Evolutionary conservation across 2,329 filamentous ascomycete genomes (phyloP), one percentile per base, ranked within the genome.

Genomic region (Fusarium bactridioides): DNA sequence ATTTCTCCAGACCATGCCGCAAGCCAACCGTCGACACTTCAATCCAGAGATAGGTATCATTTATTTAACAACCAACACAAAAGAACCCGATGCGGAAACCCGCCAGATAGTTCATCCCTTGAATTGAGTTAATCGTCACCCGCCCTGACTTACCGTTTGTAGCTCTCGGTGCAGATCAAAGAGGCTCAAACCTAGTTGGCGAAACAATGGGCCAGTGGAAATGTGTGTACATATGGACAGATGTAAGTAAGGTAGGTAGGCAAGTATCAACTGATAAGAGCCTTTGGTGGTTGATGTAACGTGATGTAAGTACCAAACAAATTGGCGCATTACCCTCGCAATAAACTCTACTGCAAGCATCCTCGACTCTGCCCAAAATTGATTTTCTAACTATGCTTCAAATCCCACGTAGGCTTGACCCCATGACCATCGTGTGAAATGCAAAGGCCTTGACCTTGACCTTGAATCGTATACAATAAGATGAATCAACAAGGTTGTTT

Each of bases 401-500:
- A 51, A 38, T 47, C 62, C 63, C 63, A 68, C 53, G 54, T 59
- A 53, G 50, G 55, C 58, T 56, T 40, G 67, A 60, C 61, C 56
- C 57, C 61, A 70, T 67, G 70, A 57, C 61, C 54, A 25, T 66
- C n/a, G 12, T 62, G 53, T 45, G 48, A 66, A 58, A 44, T 63
- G 25, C 38, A 33, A 53, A 65, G 61, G 57, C 61, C 69, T 56
- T 69, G 66, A 33, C 65, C 69, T 51, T 69, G 61, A 43, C 45
- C 47, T 57, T 59, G 60, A 41, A 47, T 61, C 56, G 44, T 59
- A 73, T 50, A 51, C 47, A 54, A 56, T 58, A 60, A 67, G 65
- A 73, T 70, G 65, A 72, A 70, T 38, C 29, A 51, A 47, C 65
- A 44, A 55, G 66, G 69, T 73, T 73, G 33, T 63, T 70, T 73